These are phyloP conservation scores for Candida vartiovaarae DNA, from an alignment of 805 yeast genomes.

Conservation along the genomic window DNA sequence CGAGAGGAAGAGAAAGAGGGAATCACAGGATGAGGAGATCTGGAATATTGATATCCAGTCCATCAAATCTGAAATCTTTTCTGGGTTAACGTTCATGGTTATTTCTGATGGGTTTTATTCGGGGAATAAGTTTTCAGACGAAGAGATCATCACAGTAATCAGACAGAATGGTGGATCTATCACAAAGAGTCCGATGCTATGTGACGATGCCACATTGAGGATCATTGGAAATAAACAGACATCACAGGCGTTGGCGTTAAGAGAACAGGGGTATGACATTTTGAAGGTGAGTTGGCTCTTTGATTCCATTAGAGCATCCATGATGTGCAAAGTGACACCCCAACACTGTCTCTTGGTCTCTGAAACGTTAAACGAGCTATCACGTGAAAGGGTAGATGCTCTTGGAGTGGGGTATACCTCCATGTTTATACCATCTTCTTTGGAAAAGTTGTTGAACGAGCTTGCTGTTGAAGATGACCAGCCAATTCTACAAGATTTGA, in stretches of 20 bases:
- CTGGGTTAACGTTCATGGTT: constrained; percentile 40
- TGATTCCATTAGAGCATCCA: constrained; percentile 45
- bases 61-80: constrained; percentile 33
- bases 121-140: constrained; percentile 23
- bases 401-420: constrained; percentile 57
- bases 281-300: constrained; percentile 65
- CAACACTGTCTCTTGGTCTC: constrained; percentile 43
- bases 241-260: constrained; percentile 30
- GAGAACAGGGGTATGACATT: constrained; percentile 49
- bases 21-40: constrained; percentile 16
- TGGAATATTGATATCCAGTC: constrained; percentile 15
- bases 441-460: constrained; percentile 11
- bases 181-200: constrained; percentile 14
- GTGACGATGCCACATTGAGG: constrained; percentile 16
- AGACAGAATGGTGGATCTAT: constrained; percentile 46
- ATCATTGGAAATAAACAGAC: constrained; percentile 35
- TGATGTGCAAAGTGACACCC: constrained; percentile 52
- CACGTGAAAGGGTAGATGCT: constrained; percentile 39
- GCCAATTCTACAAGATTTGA: constrained; percentile 4
- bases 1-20: constrained; percentile 12
- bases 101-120: constrained; percentile 39
- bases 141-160: constrained; percentile 32
- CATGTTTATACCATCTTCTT: constrained; percentile 9
- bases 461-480: constrained; percentile 4
- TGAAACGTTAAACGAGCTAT: constrained; percentile 19